These are phyloP conservation scores for Agarophyton chilense DNA, from an alignment of 23 red algal genomes.

Conservation along the genomic window DNA sequence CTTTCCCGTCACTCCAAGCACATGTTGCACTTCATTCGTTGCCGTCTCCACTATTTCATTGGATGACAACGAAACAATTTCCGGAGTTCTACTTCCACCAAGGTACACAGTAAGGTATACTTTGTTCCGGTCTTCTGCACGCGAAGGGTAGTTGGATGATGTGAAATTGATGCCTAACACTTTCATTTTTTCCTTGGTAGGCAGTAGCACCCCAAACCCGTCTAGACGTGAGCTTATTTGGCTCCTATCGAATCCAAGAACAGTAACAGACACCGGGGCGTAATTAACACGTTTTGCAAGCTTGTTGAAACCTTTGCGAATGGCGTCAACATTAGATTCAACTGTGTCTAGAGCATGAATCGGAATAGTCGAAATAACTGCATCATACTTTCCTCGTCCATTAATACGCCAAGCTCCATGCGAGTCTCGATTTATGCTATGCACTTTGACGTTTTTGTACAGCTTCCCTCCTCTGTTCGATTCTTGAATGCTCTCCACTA, in stretches of 20 bases:
- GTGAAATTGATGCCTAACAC: slow-evolving; percentile 75
- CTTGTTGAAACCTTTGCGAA: slow-evolving; percentile 35
- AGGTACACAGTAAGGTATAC: slow-evolving; percentile 67
- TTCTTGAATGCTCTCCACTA: slow-evolving; percentile 28
- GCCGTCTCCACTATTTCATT: slow-evolving; percentile 38
- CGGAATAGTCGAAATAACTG: slow-evolving; percentile 74
- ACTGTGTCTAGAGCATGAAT: slow-evolving; percentile 1
- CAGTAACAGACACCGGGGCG: slow-evolving; percentile 56
- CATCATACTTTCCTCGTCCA: slow-evolving; percentile 60
- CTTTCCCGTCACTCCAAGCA: slow-evolving; percentile 50
- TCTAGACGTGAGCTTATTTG: slow-evolving; percentile 46
- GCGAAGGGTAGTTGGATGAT: slow-evolving; percentile 43
- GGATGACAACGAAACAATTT: slow-evolving; percentile 7
- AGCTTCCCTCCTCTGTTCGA: neutral
- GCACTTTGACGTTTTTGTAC: slow-evolving; percentile 17
- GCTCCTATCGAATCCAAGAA: slow-evolving; percentile 65
- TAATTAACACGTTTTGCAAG: slow-evolving; percentile 39
- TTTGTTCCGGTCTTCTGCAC: slow-evolving; percentile 21
- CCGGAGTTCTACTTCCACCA: slow-evolving; percentile 55
- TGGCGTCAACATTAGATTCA: slow-evolving; percentile 23
- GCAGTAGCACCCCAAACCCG: slow-evolving; percentile 65
- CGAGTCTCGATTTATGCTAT: slow-evolving; percentile 7
- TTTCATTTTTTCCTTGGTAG: slow-evolving; percentile 39
- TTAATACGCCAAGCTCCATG: slow-evolving; percentile 50
- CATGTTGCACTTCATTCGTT: slow-evolving; percentile 39